A percentile compares a stretch with the other conserved stretches of the same genome.
Evolutionary conservation across 495 filamentous ascomycete species (phyloP).

Genomic region (Annulohypoxylon moriforme): DNA sequence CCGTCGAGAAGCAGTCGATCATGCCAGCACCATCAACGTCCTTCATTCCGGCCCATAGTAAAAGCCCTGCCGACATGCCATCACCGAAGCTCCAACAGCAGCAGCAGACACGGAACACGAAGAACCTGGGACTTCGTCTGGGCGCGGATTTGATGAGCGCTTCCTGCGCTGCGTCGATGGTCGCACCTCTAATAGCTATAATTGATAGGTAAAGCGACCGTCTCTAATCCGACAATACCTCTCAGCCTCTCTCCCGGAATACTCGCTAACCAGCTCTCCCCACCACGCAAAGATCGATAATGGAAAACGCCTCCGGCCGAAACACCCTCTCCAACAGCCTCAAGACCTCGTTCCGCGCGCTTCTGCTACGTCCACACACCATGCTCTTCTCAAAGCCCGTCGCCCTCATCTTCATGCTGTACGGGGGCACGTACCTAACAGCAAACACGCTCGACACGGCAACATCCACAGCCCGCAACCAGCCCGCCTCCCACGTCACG

Average conservation of each 20-base stretch:
- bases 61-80: conserved; percentile 28
- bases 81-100: conserved; percentile 43
- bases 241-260: not conserved
- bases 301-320: conserved; percentile 92
- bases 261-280: conserved; percentile 32
- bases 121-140: conserved; percentile 73
- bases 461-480: conserved; percentile 70
- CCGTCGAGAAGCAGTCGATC: conserved; percentile 18
- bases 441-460: conserved; percentile 90
- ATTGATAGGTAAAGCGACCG: conserved; percentile 78
- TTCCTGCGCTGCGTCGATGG: conserved; percentile 78
- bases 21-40: conserved; percentile 12
- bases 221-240: conserved; percentile 3
- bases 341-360: conserved; percentile 67
- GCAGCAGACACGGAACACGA: conserved; percentile 80
- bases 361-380: conserved; percentile 73
- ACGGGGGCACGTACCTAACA: conserved; percentile 90
- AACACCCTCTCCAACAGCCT: conserved; percentile 76
- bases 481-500: conserved; percentile 69
- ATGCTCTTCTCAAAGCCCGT: conserved; percentile 86
- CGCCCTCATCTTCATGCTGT: conserved; percentile 86
- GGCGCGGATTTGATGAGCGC: conserved; percentile 80
- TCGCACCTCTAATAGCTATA: conserved; percentile 88
- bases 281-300: conserved; percentile 75
- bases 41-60: conserved; percentile 15